Percentiles rank a stretch among this genome's conserved stretches.
These are phyloP conservation scores for Penicillium psychrosexuale DNA, from an alignment of 2,329 filamentous ascomycete genomes.

Conservation along the genomic window DNA sequence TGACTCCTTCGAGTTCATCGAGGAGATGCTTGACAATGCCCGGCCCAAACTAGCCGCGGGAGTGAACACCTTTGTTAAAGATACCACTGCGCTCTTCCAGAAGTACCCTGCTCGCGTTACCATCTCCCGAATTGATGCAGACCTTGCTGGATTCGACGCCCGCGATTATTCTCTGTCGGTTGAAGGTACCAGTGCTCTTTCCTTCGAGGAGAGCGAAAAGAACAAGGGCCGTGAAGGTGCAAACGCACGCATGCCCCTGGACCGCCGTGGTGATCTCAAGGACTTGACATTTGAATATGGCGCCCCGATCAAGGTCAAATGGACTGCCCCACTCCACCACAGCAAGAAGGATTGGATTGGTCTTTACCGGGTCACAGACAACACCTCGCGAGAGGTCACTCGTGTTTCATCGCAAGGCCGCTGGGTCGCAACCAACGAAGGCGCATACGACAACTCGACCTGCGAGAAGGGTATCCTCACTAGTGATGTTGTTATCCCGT, in stretches of 20 bases:
- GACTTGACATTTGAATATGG: constrained; percentile 85
- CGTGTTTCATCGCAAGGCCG: constrained; percentile 81
- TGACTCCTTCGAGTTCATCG: constrained; percentile 82
- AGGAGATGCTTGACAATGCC: constrained; percentile 83
- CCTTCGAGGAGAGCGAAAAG: constrained; percentile 55
- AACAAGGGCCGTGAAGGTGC: constrained; percentile 71
- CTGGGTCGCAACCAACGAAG: constrained; percentile 78
- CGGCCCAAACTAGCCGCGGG: constrained; percentile 82
- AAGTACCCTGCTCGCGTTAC: constrained; percentile 83
- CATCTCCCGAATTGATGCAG: constrained; percentile 73
- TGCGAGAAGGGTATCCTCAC: constrained; percentile 74
- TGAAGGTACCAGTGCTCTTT: constrained; percentile 59
- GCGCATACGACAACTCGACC: constrained; percentile 70
- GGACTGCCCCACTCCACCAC: constrained; percentile 85
- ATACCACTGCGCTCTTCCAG: constrained; percentile 84
- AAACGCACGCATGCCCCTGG: constrained; percentile 63
- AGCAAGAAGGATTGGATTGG: constrained; percentile 93
- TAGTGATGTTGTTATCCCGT: constrained; percentile 59
- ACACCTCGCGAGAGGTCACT: constrained; percentile 78
- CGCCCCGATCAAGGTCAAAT: constrained; percentile 81
- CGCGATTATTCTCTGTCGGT: constrained; percentile 77
- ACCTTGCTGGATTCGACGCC: constrained; percentile 74
- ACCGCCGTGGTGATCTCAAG: constrained; percentile 60
- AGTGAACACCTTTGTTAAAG: constrained; percentile 80
- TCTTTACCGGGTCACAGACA: constrained; percentile 93